phyloP scores from a whole-genome alignment of 345 rosid genomes.

The Sisymbrium altissimum region DNA sequence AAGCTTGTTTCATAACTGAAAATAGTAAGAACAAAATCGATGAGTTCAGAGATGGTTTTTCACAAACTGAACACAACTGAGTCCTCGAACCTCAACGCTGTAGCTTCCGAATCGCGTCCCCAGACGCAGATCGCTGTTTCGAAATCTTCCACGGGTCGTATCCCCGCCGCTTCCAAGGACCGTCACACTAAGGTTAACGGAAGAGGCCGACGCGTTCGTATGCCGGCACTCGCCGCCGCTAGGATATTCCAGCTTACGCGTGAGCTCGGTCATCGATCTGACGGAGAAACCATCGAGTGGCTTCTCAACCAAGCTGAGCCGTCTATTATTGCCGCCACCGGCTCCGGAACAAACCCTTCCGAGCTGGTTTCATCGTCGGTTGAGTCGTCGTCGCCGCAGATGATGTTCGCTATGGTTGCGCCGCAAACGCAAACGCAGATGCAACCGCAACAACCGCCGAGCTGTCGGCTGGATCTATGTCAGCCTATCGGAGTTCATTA shows the following conservation, averaged over 20 bases:
- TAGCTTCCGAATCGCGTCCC: constrained; percentile 9
- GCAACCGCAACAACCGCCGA: constrained; percentile 18
- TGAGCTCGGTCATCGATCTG: constrained; percentile 68
- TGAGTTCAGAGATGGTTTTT: constrained; percentile 18
- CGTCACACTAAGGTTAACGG: constrained; percentile 76
- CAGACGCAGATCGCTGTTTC: constrained; percentile 20
- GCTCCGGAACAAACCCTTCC: constrained; percentile 49
- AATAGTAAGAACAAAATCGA: not conserved
- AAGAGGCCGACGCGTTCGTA: constrained; percentile 67
- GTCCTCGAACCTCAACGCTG: constrained; percentile 2
- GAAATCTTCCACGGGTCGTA: constrained; percentile 22
- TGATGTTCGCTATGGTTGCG: constrained; percentile 1
- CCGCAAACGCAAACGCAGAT: not conserved
- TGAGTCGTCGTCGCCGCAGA: constrained; percentile 27
- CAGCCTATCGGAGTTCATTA: constrained; percentile 13
- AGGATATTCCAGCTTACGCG: constrained; percentile 71
- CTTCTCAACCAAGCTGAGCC: constrained; percentile 64
- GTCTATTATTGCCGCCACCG: constrained; percentile 55
- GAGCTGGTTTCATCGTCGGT: constrained; percentile 36
- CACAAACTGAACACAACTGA: not conserved
- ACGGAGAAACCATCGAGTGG: constrained; percentile 70
- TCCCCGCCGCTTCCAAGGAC: constrained; percentile 43
- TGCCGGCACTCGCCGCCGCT: constrained; percentile 69
- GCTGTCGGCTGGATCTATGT: constrained; percentile 7
- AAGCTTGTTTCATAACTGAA: not conserved